Evolutionary conservation across 2,329 filamentous ascomycete genomes (phyloP).

Genomic region (Cercospora nicotianae): DNA sequence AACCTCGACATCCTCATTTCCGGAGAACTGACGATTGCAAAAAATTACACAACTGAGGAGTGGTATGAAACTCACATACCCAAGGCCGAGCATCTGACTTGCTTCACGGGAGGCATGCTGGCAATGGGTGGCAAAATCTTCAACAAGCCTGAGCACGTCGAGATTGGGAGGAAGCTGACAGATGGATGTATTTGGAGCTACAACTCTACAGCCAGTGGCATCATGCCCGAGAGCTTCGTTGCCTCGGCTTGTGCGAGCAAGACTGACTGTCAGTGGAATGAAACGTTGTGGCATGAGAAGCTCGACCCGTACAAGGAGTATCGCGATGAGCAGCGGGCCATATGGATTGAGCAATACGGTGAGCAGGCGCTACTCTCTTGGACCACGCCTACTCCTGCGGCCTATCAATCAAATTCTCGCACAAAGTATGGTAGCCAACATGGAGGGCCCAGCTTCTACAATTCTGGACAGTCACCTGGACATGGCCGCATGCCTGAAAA

Average conservation of each 20-base stretch:
- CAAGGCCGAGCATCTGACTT: constrained; percentile 53
- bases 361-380: constrained; percentile 16
- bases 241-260: constrained; percentile 47
- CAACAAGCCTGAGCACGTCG: constrained; percentile 50
- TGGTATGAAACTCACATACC: constrained; percentile 42
- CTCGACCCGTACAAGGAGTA: constrained; percentile 38
- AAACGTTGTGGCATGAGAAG: constrained; percentile 46
- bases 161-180: constrained; percentile 52
- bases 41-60: constrained; percentile 49
- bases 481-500: constrained; percentile 1
- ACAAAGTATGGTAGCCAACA: background rate
- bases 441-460: constrained; percentile 2
- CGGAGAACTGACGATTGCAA: constrained; percentile 51
- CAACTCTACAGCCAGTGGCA: constrained; percentile 49
- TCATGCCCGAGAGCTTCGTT: constrained; percentile 56
- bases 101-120: constrained; percentile 59
- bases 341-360: constrained; percentile 23
- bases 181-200: constrained; percentile 60
- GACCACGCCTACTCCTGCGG: constrained; percentile 8
- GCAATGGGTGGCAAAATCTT: constrained; percentile 56
- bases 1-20: constrained; percentile 72
- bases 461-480: constrained; percentile 2
- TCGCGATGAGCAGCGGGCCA: constrained; percentile 26
- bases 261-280: constrained; percentile 46
- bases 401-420: background rate